Evolutionary conservation across 441 rosid species (phyloP).

Genomic region (Syzygium syzygioides): DNA sequence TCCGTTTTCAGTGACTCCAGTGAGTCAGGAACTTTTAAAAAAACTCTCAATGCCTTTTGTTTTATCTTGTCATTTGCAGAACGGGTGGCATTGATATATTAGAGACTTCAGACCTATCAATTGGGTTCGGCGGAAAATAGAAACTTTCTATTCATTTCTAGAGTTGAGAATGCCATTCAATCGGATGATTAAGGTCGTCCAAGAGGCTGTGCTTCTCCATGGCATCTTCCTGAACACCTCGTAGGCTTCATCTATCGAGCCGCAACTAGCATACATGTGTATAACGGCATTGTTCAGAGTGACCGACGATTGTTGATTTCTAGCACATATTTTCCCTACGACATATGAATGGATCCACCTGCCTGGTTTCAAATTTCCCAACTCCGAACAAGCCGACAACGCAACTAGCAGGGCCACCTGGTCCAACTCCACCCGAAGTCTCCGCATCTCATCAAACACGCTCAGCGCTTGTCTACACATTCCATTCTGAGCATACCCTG

Average conservation of each 20-base stretch:
- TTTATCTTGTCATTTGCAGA: background rate
- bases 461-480: conserved; percentile 33
- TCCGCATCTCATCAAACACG: conserved; percentile 36
- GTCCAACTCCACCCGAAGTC: conserved; percentile 31
- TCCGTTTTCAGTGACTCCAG: background rate
- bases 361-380: conserved; percentile 42
- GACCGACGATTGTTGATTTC: too few species aligned
- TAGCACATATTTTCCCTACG: conserved; percentile 8
- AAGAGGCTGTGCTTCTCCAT: conserved; percentile 33
- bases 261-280: too few species aligned
- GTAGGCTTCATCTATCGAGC: conserved; percentile 38
- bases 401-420: conserved; percentile 42
- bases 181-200: conserved; percentile 48
- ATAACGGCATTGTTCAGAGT: too few species aligned
- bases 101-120: background rate
- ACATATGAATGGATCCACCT: conserved; percentile 41
- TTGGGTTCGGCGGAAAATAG: background rate
- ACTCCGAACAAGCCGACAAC: conserved; percentile 47
- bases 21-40: background rate
- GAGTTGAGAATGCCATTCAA: background rate
- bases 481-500: conserved; percentile 38
- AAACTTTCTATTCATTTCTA: too few species aligned
- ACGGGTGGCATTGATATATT: background rate
- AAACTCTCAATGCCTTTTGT: background rate
- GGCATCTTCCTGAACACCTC: conserved; percentile 37